phyloP scores from a whole-genome alignment of 371 early-diverging fungal species.

The Mucor circinelloides region DNA sequence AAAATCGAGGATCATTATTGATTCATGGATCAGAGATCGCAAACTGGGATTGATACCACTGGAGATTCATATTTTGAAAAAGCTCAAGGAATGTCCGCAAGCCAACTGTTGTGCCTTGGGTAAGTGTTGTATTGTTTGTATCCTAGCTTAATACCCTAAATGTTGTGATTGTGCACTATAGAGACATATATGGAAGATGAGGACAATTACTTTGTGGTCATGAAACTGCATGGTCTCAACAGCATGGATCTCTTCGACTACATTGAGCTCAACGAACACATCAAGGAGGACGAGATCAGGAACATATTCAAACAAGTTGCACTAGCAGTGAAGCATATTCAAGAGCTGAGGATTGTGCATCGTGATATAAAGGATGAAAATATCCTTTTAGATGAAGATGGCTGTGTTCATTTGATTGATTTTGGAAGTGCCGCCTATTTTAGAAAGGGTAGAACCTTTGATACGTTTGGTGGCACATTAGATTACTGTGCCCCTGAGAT shows the following conservation, averaged over 20 bases:
- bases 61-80: constrained; percentile 70
- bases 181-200: constrained; percentile 50
- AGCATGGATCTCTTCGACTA: constrained; percentile 74
- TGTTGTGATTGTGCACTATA: not conserved
- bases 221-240: constrained; percentile 50
- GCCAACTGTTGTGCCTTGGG: constrained; percentile 60
- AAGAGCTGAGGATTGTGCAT: constrained; percentile 70
- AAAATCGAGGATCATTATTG: constrained; percentile 66
- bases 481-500: constrained; percentile 73
- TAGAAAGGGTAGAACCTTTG: constrained; percentile 55
- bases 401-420: constrained; percentile 61
- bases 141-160: not conserved
- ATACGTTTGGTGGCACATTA: constrained; percentile 69
- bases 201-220: constrained; percentile 64
- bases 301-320: constrained; percentile 62
- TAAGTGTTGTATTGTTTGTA: constrained; percentile 8
- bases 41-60: constrained; percentile 64
- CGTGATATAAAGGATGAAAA: constrained; percentile 76
- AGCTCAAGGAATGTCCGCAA: constrained; percentile 58
- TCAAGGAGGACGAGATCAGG: constrained; percentile 56
- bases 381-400: constrained; percentile 58
- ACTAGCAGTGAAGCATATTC: constrained; percentile 65
- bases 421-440: constrained; percentile 69
- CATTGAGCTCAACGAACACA: constrained; percentile 59
- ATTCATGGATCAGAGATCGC: constrained; percentile 70